Percentiles rank a stretch among this genome's conserved stretches.
Conservation (phyloP, 106 monocot species). For the Chionographis japonica region DNA sequence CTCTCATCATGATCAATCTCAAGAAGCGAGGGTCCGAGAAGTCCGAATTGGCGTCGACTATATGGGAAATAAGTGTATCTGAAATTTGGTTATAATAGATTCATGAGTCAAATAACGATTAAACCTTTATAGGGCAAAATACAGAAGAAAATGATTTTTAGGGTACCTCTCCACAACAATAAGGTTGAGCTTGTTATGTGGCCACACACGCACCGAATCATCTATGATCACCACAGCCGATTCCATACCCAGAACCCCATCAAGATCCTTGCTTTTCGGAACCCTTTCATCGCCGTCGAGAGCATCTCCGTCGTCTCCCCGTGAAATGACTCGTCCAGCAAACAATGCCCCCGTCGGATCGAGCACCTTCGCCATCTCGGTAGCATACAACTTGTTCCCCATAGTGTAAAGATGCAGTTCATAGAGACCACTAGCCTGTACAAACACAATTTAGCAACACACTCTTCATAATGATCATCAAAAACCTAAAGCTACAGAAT, state of each 20-base stretch:
- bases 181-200: slow-evolving; percentile 88
- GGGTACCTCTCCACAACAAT: slow-evolving; percentile 93
- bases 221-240: slow-evolving; percentile 97
- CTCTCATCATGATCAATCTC: slow-evolving; percentile 94
- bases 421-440: slow-evolving; percentile 83
- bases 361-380: slow-evolving; percentile 95
- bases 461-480: too few species aligned
- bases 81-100: slow-evolving; percentile 5
- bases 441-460: not conserved
- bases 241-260: slow-evolving; percentile 94
- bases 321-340: slow-evolving; percentile 76
- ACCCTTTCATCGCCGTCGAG: slow-evolving; percentile 75
- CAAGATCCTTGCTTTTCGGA: slow-evolving; percentile 90
- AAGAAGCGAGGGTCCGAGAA: slow-evolving; percentile 88
- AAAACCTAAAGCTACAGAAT: not conserved
- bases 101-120: not conserved
- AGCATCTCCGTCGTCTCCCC: slow-evolving; percentile 69
- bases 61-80: slow-evolving; percentile 95
- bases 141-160: not conserved
- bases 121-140: not conserved
- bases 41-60: slow-evolving; percentile 91
- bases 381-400: slow-evolving; percentile 95
- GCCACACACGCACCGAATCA: slow-evolving; percentile 90
- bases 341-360: slow-evolving; percentile 74
- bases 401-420: slow-evolving; percentile 96